A percentile compares a stretch with the other conserved stretches of the same genome.
These are phyloP conservation scores for Boletus vermiculosoides DNA, from an alignment of 768 basidiomycete genomes.

Conservation along the genomic window DNA sequence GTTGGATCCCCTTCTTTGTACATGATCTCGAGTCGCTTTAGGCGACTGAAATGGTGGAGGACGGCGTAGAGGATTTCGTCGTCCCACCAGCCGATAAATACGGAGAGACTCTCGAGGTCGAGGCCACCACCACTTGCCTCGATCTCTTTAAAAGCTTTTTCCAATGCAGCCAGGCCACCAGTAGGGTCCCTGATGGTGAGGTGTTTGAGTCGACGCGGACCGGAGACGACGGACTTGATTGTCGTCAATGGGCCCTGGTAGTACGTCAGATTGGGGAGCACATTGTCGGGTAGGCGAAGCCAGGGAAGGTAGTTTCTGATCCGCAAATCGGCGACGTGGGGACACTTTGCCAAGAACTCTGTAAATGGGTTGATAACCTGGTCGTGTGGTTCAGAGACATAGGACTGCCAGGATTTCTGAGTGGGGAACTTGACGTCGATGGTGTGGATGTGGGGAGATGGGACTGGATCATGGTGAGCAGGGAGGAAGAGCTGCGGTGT, in stretches of 20 bases:
- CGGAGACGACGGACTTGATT: slow-evolving; percentile 24
- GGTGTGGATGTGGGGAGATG: slow-evolving; percentile 27
- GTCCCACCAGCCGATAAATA: slow-evolving; percentile 45
- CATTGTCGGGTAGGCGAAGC: slow-evolving; percentile 18
- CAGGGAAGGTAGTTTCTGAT: slow-evolving; percentile 31
- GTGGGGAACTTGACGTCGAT: slow-evolving; percentile 32
- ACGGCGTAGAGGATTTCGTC: slow-evolving; percentile 45
- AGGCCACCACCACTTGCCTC: slow-evolving; percentile 18
- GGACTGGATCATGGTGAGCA: slow-evolving; percentile 11
- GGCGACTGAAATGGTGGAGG: slow-evolving; percentile 35
- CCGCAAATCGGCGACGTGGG: slow-evolving; percentile 18
- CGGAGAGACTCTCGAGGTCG: slow-evolving; percentile 31
- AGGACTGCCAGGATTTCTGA: slow-evolving; percentile 32
- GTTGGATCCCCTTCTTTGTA: slow-evolving; percentile 39
- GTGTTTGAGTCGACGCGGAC: slow-evolving; percentile 17
- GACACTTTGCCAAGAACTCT: slow-evolving; percentile 26
- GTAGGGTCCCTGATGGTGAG: slow-evolving; percentile 27
- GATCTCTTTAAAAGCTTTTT: slow-evolving; percentile 29
- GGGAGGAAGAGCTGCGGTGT: slow-evolving; percentile 4
- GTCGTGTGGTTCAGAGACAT: slow-evolving; percentile 27
- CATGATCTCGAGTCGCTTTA: slow-evolving; percentile 41
- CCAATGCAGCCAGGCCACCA: slow-evolving; percentile 21
- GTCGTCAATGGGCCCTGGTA: slow-evolving; percentile 30
- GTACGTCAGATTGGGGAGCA: slow-evolving; percentile 19
- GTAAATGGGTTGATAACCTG: slow-evolving; percentile 28